phyloP scores from a whole-genome alignment of 352 stramenopile genomes.

The Globisporangium spiculum region DNA sequence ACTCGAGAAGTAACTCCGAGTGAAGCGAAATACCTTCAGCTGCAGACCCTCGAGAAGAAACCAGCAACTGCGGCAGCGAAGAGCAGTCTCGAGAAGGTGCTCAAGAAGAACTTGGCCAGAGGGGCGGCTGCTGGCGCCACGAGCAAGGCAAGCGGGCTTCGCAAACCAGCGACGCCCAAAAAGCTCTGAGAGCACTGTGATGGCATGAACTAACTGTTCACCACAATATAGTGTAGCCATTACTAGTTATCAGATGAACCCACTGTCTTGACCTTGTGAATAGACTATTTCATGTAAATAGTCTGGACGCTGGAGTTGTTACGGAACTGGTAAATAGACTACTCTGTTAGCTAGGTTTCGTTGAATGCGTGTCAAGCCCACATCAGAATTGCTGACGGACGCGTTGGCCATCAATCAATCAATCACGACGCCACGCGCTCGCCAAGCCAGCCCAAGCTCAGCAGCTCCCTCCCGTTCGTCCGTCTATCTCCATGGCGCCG shows the following conservation, averaged over 20 bases:
- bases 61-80: slow-evolving; percentile 15
- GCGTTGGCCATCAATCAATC: background rate
- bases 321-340: no score
- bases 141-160: background rate
- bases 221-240: slow-evolving; percentile 14
- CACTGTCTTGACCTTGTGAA: no score
- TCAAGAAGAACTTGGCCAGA: slow-evolving; percentile 33
- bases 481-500: background rate
- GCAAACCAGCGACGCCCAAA: slow-evolving; percentile 12
- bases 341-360: background rate
- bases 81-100: slow-evolving; percentile 40
- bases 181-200: slow-evolving; percentile 8
- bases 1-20: background rate
- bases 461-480: background rate
- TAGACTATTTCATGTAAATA: no score
- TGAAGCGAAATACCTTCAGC: background rate
- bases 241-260: background rate
- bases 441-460: background rate
- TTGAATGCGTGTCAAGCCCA: background rate
- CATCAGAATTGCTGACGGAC: background rate
- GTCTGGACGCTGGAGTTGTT: no score
- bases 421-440: no score
- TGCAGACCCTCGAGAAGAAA: slow-evolving; percentile 21
- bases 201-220: background rate
- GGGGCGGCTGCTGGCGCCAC: background rate